phyloP scores from a whole-genome alignment of 352 stramenopile species.

The Globisporangium nodosum region DNA sequence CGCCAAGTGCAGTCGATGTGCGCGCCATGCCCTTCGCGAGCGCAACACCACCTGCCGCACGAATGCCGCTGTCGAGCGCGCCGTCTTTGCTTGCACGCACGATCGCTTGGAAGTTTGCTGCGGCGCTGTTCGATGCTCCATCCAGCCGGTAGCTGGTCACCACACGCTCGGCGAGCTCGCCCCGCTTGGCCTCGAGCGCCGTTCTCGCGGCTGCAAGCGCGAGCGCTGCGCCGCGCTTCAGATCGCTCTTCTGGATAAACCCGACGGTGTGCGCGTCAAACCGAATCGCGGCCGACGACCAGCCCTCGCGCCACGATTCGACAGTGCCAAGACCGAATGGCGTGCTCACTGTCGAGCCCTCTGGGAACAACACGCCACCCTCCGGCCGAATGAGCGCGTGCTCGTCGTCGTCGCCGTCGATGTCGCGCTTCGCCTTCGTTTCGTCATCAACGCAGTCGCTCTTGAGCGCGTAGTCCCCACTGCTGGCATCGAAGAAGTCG shows the following conservation, averaged over 20 bases:
- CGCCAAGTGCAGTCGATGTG: slow-evolving; percentile 46
- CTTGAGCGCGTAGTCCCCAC: neutral
- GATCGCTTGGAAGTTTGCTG: slow-evolving; percentile 32
- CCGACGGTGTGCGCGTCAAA: slow-evolving; percentile 30
- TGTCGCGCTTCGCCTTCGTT: neutral
- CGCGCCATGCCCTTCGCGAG: slow-evolving; percentile 73
- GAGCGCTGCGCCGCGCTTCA: slow-evolving; percentile 48
- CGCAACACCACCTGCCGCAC: slow-evolving; percentile 64
- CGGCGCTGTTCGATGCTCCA: slow-evolving; percentile 22
- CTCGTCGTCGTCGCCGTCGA: neutral
- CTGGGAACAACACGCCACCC: slow-evolving; percentile 32
- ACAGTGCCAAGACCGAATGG: slow-evolving; percentile 64
- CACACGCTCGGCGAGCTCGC: slow-evolving; percentile 51
- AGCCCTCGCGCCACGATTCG: slow-evolving; percentile 32
- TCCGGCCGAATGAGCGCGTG: neutral
- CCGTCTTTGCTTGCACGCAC: slow-evolving; percentile 62
- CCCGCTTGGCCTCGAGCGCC: slow-evolving; percentile 50
- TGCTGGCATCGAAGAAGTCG: slow-evolving; percentile 22
- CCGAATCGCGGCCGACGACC: slow-evolving; percentile 35
- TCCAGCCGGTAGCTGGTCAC: slow-evolving; percentile 49
- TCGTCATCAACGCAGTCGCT: slow-evolving; percentile 14
- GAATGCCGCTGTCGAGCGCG: slow-evolving; percentile 79
- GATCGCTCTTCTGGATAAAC: slow-evolving; percentile 63
- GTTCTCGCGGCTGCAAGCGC: slow-evolving; percentile 33
- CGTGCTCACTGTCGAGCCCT: slow-evolving; percentile 50